Base-by-base conservation (phyloP, 257 asterid species). In the Fraxinus cuspidata region DNA sequence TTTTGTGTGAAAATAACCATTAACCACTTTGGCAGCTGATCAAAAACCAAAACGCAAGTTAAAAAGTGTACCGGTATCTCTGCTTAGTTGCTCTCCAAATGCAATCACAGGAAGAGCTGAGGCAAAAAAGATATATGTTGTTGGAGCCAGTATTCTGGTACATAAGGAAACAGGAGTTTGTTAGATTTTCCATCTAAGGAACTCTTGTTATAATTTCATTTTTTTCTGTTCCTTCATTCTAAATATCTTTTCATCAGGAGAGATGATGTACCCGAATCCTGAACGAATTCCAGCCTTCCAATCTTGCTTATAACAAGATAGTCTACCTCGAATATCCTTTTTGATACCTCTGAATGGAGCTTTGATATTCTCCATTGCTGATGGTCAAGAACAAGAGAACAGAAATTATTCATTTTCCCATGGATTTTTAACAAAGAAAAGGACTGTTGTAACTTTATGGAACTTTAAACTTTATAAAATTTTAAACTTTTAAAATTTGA, bases 101-200 rank as follows among this genome's bases (percentile, higher is more conserved):
- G 92, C 92, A 79, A 89, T 89, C 19, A 89, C 94, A 16, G 94
- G 94, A 78, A 88, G 92, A 47, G 94, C 89, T 32, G 92, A 89
- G 47, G 94, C 92, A 68, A 89, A 87, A 78, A 83, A 89, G 51
- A 89, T 84, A 23, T 86, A 89, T 0, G 92, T 70, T 23, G 92
- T 87, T 60, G 94, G 94, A 83, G 94, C 94, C 29, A 89, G 37
- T 21, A 89, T 86, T 80, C 94, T 88, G 81, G 11, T 12, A 72
- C 18, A 42, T 1, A 19, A n/a, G 65, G 38, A 65, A 6, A 37
- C 15, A 47, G 2, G 5, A 75, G 12, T 3, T 74, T 37, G 11
- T 11, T 10, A 23, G 23, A 23, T 13, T 32, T 27, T 19, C 28
- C 12, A 37, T 37, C 12, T 37, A 2, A 1, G 2, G 42, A 37